These are phyloP conservation scores for Fusarium kyushuense DNA, from an alignment of 2,329 filamentous ascomycete genomes.

Conservation along the genomic window DNA sequence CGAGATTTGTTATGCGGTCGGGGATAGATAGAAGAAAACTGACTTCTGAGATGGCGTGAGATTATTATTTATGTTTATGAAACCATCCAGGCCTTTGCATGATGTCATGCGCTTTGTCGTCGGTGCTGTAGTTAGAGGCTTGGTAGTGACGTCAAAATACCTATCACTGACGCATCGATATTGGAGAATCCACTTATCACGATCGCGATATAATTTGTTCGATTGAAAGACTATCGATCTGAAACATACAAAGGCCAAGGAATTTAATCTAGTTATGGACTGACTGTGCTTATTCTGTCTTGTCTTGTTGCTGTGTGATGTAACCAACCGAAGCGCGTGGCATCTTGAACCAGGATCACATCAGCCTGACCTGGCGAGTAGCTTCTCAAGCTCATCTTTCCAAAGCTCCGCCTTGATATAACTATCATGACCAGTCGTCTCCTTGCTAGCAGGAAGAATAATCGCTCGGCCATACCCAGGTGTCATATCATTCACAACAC, in stretches of 20 bases:
- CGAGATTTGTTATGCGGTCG: accelerated
- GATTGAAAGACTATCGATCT: accelerated
- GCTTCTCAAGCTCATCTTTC: slow-evolving; percentile 24
- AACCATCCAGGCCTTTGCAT: slow-evolving; percentile 3
- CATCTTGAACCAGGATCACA: background rate
- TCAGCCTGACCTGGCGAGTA: background rate
- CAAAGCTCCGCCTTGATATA: slow-evolving; percentile 30
- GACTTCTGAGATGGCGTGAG: accelerated
- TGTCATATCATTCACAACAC: slow-evolving; percentile 10
- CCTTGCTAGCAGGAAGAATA: slow-evolving; percentile 7
- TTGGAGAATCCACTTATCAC: background rate
- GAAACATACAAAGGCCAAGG: accelerated
- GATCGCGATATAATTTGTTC: background rate
- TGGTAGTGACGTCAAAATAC: slow-evolving; percentile 26
- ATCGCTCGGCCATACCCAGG: slow-evolving; percentile 3
- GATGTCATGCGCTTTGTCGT: slow-evolving; percentile 24
- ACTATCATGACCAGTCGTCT: slow-evolving; percentile 23
- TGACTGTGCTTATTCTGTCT: background rate
- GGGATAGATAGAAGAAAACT: background rate
- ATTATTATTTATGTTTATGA: background rate
- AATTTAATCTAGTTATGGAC: background rate
- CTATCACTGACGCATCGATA: slow-evolving; percentile 30
- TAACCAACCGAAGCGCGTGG: background rate
- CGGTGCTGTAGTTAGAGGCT: background rate
- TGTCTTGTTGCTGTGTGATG: background rate